Evolutionary conservation across 441 rosid species (phyloP).

Genomic region (Erysimum cheiri): DNA sequence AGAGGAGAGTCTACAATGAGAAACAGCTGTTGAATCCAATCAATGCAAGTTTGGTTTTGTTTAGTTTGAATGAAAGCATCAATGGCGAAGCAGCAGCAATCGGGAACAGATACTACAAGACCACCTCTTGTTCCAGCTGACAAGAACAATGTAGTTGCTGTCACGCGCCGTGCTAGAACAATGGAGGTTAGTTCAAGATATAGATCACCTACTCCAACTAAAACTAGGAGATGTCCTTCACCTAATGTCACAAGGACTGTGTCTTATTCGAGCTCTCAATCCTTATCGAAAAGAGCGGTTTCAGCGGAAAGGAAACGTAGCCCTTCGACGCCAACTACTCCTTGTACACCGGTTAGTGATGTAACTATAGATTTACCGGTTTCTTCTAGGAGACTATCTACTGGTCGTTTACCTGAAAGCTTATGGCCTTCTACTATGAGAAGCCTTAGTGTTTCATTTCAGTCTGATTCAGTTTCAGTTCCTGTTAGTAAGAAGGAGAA

Average conservation of each 20-base stretch:
- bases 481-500: conserved; percentile 87
- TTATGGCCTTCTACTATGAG: conserved; percentile 99
- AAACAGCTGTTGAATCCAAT: conserved; percentile 43
- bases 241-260: conserved; percentile 62
- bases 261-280: conserved; percentile 46
- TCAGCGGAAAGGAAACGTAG: conserved; percentile 81
- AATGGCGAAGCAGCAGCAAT: conserved; percentile 53
- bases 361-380: conserved; percentile 52
- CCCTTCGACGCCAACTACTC: conserved; percentile 69
- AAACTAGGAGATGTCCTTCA: conserved; percentile 67
- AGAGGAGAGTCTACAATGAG: conserved; percentile 34
- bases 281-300: conserved; percentile 61
- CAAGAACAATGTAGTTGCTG: conserved; percentile 59
- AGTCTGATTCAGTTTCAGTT: conserved; percentile 81
- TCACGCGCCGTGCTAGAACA: conserved; percentile 54
- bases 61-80: conserved; percentile 67
- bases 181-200: conserved; percentile 83
- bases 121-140: conserved; percentile 70
- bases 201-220: conserved; percentile 64
- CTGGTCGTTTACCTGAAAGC: conserved; percentile 72
- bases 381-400: conserved; percentile 60
- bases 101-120: conserved; percentile 57
- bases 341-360: conserved; percentile 79
- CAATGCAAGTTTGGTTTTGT: conserved; percentile 49
- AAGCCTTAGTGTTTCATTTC: conserved; percentile 93